Percentiles rank a stretch among this genome's conserved stretches.
These are phyloP conservation scores for Austroboletus festivus DNA, from an alignment of 768 basidiomycete species.

Conservation along the genomic window DNA sequence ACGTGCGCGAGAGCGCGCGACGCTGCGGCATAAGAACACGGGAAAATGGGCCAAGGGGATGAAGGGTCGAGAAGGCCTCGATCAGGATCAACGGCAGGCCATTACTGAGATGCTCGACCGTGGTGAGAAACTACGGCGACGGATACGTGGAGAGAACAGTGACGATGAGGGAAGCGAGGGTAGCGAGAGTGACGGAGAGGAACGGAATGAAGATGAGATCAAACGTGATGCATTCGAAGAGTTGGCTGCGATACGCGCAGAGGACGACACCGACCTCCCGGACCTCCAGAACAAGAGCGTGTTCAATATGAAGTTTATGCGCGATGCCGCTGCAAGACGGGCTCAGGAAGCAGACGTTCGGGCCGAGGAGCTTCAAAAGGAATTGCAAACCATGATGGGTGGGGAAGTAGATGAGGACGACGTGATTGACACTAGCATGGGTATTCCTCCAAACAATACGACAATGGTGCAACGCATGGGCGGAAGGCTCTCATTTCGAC, in stretches of 20 bases:
- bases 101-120: constrained; percentile 84
- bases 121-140: constrained; percentile 73
- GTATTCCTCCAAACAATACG: constrained; percentile 29
- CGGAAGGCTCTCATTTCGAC: constrained; percentile 63
- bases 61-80: constrained; percentile 65
- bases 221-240: constrained; percentile 76
- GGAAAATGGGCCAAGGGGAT: constrained; percentile 86
- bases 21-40: constrained; percentile 81
- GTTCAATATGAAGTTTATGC: constrained; percentile 99
- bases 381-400: constrained; percentile 50
- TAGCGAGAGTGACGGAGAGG: constrained; percentile 37
- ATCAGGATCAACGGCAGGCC: constrained; percentile 58
- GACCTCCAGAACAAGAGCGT: constrained; percentile 58
- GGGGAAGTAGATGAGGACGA: constrained; percentile 32
- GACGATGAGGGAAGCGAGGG: constrained; percentile 52
- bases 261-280: constrained; percentile 29
- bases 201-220: constrained; percentile 45
- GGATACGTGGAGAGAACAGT: constrained; percentile 68
- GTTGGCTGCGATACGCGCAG: constrained; percentile 48
- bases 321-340: constrained; percentile 79
- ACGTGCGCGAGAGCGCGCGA: constrained; percentile 86
- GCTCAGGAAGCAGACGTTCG: constrained; percentile 50
- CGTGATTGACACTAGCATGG: constrained; percentile 24
- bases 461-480: constrained; percentile 54
- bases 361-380: constrained; percentile 70